phyloP scores from a whole-genome alignment of 148 eudicot species.

The Bassia scoparia region DNA sequence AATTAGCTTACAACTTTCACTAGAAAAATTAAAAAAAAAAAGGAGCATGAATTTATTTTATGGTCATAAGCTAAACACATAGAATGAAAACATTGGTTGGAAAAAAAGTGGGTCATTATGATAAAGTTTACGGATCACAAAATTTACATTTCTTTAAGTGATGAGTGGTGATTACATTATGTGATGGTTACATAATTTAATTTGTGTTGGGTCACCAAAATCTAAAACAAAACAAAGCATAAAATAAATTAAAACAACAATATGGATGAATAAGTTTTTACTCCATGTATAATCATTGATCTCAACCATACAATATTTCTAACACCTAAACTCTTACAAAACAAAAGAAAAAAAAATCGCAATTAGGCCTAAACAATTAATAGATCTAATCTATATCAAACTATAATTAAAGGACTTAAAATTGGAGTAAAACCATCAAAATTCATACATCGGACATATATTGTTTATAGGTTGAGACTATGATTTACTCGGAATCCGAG shows the following conservation, averaged over 20 bases:
- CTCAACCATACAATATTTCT: not conserved
- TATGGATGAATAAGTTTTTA: not conserved
- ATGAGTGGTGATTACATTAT: not conserved
- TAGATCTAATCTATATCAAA: not conserved
- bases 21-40: no score
- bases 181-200: not conserved
- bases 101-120: no score
- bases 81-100: no score
- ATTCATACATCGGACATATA: no score
- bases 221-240: not conserved
- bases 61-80: no score
- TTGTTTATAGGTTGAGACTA: no score
- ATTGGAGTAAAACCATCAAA: not conserved
- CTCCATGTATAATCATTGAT: not conserved
- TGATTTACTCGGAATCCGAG: conserved; percentile 36
- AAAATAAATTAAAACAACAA: not conserved
- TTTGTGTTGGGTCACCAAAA: not conserved
- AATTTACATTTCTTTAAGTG: not conserved
- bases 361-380: no score
- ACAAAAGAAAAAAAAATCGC: not conserved
- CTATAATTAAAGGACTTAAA: not conserved
- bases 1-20: no score
- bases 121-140: no score
- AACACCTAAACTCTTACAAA: not conserved
- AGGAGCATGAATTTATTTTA: no score